phyloP scores from a whole-genome alignment of 1,139 yeast species.

The Pneumocystis sp. region DNA sequence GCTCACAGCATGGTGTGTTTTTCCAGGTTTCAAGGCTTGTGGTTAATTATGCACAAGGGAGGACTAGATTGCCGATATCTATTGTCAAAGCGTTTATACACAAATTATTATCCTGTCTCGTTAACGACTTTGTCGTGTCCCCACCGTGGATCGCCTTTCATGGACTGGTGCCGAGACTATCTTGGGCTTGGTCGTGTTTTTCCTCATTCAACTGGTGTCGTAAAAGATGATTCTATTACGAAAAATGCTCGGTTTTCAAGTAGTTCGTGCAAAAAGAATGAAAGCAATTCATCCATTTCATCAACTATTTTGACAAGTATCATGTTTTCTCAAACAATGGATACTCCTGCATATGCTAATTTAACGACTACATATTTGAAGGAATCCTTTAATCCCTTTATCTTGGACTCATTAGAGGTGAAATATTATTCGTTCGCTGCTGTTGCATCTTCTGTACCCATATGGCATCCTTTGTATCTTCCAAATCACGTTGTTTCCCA shows the following conservation, averaged over 20 bases:
- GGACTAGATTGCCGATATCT: constrained; percentile 73
- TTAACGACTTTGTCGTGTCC: constrained; percentile 80
- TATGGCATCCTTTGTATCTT: constrained; percentile 12
- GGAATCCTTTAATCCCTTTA: constrained; percentile 36
- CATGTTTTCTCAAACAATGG: constrained; percentile 11
- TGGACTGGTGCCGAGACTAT: constrained; percentile 36
- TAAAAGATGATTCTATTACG: constrained; percentile 4
- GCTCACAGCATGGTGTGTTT: constrained; percentile 63
- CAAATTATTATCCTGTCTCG: constrained; percentile 45
- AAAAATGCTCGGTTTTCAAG: constrained; percentile 1
- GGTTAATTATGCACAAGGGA: constrained; percentile 28
- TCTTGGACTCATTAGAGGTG: constrained; percentile 46
- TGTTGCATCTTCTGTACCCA: constrained; percentile 7
- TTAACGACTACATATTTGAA: constrained; percentile 43
- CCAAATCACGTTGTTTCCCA: constrained; percentile 11
- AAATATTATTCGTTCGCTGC: constrained; percentile 77
- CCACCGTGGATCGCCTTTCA: constrained; percentile 73
- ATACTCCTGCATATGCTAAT: constrained; percentile 22
- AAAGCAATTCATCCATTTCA: constrained; percentile 8
- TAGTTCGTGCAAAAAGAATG: constrained; percentile 5
- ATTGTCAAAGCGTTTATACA: constrained; percentile 39
- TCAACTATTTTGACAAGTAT: constrained; percentile 13
- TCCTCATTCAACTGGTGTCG: constrained; percentile 6
- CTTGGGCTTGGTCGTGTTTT: constrained; percentile 11
- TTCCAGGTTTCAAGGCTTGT: neutral